Conservation (phyloP, 306 rosid genomes). For the Pyrus communis region DNA sequence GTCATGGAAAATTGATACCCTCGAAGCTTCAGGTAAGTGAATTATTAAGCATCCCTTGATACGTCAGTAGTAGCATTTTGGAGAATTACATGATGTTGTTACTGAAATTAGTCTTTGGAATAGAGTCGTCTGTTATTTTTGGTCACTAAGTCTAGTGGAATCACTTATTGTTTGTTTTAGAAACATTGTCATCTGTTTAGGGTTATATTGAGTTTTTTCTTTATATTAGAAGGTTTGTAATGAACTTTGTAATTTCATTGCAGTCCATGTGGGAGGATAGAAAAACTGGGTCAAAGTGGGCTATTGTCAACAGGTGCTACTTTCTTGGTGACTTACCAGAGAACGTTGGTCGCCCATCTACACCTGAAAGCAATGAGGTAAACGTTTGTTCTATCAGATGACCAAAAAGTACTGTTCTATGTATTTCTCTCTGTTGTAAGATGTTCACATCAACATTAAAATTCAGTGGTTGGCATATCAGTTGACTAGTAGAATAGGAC, state of each 20-base stretch:
- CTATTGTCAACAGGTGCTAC: slow-evolving; percentile 55
- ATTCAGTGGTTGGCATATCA: slow-evolving; percentile 9
- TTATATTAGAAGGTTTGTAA: not conserved
- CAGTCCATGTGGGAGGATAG: slow-evolving; percentile 95
- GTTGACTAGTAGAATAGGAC: not conserved
- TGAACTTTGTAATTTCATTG: slow-evolving; percentile 21
- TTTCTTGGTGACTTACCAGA: slow-evolving; percentile 84
- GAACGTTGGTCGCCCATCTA: slow-evolving; percentile 52
- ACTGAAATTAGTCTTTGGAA: not conserved
- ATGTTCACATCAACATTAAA: not conserved
- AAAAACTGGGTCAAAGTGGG: slow-evolving; percentile 66
- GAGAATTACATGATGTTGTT: slow-evolving; percentile 7
- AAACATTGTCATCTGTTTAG: not conserved
- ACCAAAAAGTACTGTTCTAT: not conserved
- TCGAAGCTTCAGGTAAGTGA: slow-evolving; percentile 78
- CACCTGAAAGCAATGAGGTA: slow-evolving; percentile 92
- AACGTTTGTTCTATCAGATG: not conserved
- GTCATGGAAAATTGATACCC: slow-evolving; percentile 55
- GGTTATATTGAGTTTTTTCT: not conserved
- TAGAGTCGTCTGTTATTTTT: not conserved
- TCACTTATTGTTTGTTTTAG: slow-evolving; percentile 16
- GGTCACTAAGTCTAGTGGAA: not conserved
- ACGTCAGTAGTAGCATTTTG: slow-evolving; percentile 8
- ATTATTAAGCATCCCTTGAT: slow-evolving; percentile 16
- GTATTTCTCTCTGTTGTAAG: not conserved